Evolutionary conservation across 768 basidiomycete genomes (phyloP).

Genomic region (Trametes cinnabarina): DNA sequence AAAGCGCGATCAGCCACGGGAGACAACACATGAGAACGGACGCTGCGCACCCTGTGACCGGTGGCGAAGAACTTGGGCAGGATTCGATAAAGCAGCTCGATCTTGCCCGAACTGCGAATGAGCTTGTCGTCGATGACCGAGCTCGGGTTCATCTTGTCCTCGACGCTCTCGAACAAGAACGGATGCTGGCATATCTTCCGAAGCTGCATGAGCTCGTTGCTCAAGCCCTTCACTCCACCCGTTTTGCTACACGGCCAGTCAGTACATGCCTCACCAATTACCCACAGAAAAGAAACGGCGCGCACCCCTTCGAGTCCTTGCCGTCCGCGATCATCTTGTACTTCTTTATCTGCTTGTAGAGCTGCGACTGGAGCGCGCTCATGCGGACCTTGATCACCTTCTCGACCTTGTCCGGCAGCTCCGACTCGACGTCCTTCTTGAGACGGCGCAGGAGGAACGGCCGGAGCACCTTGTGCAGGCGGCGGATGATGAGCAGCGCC

Average conservation of each 20-base stretch:
- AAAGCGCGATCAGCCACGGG: not conserved
- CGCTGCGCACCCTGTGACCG: conserved; percentile 82
- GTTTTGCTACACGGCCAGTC: conserved; percentile 19
- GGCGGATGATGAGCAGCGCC: conserved; percentile 93
- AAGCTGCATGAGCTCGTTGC: conserved; percentile 96
- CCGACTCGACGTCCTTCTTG: conserved; percentile 96
- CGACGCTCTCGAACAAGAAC: conserved; percentile 92
- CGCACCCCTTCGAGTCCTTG: conserved; percentile 71
- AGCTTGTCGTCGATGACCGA: conserved; percentile 83
- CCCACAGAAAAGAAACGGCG: conserved; percentile 12
- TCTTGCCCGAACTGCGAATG: conserved; percentile 85
- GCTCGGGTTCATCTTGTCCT: conserved; percentile 87
- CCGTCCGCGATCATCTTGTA: conserved; percentile 95
- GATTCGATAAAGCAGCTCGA: conserved; percentile 87
- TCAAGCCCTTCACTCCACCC: conserved; percentile 81
- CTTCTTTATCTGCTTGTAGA: conserved; percentile 98
- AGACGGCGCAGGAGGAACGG: conserved; percentile 90
- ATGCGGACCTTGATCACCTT: conserved; percentile 96
- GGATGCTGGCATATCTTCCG: conserved; percentile 99
- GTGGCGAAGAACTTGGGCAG: conserved; percentile 93
- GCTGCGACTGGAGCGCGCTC: conserved; percentile 86
- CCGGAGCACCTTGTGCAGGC: conserved; percentile 91
- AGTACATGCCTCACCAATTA: not conserved
- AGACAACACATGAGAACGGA: not conserved
- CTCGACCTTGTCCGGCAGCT: conserved; percentile 96